Conservation (phyloP, 257 asterid genomes). For the Capsicum chinense region DNA sequence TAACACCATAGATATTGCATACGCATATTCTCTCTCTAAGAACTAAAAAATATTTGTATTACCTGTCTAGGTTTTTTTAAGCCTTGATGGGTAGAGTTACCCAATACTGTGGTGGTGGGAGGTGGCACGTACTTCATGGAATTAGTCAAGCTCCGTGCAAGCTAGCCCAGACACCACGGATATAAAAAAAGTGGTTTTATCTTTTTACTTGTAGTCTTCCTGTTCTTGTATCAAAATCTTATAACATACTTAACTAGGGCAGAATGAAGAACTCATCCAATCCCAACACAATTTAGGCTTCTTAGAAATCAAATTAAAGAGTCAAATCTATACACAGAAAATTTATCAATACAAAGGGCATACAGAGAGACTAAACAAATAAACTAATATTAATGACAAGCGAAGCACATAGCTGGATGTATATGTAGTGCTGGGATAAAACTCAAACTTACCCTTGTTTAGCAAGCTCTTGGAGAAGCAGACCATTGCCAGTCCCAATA, state of each 20-base stretch:
- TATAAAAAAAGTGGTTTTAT: neutral
- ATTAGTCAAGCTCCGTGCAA: no score
- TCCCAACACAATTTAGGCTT: neutral
- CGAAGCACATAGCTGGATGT: neutral
- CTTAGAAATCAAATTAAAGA: neutral
- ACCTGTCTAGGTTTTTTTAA: neutral
- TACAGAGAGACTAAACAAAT: neutral
- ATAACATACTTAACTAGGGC: neutral
- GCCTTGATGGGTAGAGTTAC: no score
- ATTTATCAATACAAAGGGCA: neutral
- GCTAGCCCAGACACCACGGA: neutral
- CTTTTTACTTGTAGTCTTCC: no score
- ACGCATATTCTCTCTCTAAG: neutral
- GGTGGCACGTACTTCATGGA: no score
- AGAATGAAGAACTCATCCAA: neutral
- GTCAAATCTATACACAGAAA: neutral
- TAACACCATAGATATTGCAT: neutral
- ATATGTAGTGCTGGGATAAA: conserved; percentile 17
- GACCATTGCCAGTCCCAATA: conserved; percentile 96
- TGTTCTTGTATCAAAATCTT: neutral
- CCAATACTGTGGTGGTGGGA: no score
- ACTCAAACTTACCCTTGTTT: conserved; percentile 74
- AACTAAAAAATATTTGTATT: neutral
- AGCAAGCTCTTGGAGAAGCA: conserved; percentile 94
- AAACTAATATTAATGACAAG: neutral